Evolutionary conservation across 352 stramenopile genomes (phyloP).

Genomic region (Hyaloperonospora arabidopsidis): DNA sequence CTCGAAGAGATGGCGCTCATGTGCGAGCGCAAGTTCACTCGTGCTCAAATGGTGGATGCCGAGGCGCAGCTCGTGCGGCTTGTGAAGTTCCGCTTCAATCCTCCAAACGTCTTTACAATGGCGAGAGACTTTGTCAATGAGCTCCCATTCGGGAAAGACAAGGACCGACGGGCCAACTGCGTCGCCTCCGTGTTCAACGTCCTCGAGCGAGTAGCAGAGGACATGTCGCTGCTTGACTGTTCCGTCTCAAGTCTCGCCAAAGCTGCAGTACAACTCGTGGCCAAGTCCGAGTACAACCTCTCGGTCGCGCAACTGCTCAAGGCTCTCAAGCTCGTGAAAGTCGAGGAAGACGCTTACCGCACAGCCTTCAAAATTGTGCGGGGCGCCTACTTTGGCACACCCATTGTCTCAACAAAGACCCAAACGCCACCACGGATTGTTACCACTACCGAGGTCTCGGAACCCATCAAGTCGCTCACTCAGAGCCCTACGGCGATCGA

Average conservation of each 20-base stretch:
- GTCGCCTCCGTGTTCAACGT: conserved; percentile 33
- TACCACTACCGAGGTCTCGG: conserved; percentile 14
- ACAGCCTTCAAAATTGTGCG: conserved; percentile 33
- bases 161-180: conserved; percentile 21
- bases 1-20: conserved; percentile 70
- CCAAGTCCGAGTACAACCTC: conserved; percentile 30
- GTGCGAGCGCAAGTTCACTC: conserved; percentile 66
- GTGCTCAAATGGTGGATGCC: conserved; percentile 45
- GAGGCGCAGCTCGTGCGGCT: conserved; percentile 51
- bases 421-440: conserved; percentile 9
- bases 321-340: conserved; percentile 18
- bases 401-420: conserved; percentile 2
- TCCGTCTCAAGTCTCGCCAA: conserved; percentile 39
- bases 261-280: conserved; percentile 39
- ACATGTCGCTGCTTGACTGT: conserved; percentile 29
- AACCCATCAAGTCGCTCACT: conserved; percentile 22
- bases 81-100: conserved; percentile 58
- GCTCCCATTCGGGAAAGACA: conserved; percentile 20
- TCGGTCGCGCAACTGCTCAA: conserved; percentile 17
- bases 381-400: conserved; percentile 22
- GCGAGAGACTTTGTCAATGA: conserved; percentile 52
- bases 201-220: conserved; percentile 32
- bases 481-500: conserved; percentile 33
- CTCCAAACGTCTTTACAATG: conserved; percentile 55
- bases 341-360: conserved; percentile 24